Evolutionary conservation across 2,329 filamentous ascomycete genomes (phyloP).

Genomic region (Pseudogymnoascus sp.): DNA sequence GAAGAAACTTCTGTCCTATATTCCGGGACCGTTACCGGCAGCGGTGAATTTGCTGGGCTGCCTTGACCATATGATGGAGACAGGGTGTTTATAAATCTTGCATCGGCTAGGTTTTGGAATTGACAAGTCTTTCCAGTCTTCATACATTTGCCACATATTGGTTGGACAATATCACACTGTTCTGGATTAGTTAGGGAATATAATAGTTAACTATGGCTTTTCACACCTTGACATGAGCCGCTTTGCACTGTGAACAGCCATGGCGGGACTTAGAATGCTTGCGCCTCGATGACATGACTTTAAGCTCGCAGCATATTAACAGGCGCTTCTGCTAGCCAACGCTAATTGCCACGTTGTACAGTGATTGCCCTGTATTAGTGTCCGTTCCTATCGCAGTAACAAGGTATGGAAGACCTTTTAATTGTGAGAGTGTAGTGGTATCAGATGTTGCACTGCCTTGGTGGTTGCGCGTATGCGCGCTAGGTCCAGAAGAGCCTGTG

Average conservation of each 20-base stretch:
- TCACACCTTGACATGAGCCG: constrained; percentile 12
- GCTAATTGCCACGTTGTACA: not conserved
- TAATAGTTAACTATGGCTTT: not conserved
- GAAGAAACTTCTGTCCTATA: not conserved
- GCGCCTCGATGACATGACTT: constrained; percentile 11
- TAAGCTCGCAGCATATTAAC: not conserved
- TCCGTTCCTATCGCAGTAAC: not conserved
- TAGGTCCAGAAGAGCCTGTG: not conserved
- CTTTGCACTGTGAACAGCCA: constrained; percentile 16
- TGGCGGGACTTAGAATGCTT: constrained; percentile 14
- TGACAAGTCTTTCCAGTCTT: constrained; percentile 8
- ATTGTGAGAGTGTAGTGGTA: not conserved
- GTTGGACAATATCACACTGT: constrained; percentile 10
- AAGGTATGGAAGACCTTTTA: not conserved
- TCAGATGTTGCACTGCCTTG: not conserved
- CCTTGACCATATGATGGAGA: not conserved
- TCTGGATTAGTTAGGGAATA: not conserved
- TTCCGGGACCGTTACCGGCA: not conserved
- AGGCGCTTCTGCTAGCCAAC: not conserved
- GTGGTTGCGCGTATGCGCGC: not conserved
- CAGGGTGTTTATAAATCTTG: not conserved
- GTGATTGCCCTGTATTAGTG: not conserved
- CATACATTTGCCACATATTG: constrained; percentile 11
- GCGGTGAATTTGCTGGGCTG: not conserved
- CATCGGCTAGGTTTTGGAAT: not conserved